A percentile compares a stretch with the other conserved stretches of the same genome.
phyloP scores from a whole-genome alignment of 768 basidiomycete species.

The Tylopilus subfusipes region DNA sequence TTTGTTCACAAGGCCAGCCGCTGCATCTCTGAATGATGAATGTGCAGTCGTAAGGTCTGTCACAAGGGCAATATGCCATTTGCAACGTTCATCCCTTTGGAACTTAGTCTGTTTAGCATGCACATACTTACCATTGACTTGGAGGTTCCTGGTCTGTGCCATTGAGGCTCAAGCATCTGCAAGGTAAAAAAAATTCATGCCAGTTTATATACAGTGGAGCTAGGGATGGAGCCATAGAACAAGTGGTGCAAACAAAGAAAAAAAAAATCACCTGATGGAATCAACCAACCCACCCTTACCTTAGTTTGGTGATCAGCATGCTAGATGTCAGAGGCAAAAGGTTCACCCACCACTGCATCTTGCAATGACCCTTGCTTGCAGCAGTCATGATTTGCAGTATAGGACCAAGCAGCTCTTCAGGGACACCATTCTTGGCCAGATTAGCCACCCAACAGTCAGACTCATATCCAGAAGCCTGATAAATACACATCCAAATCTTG shows the following conservation, averaged over 20 bases:
- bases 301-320: not conserved
- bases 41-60: not conserved
- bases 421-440: too few species aligned
- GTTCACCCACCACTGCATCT: too few species aligned
- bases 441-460: not conserved
- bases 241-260: not conserved
- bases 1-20: not conserved
- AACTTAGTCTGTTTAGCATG: not conserved
- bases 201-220: too few species aligned
- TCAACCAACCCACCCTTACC: too few species aligned
- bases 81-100: too few species aligned
- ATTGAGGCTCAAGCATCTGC: too few species aligned
- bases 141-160: too few species aligned
- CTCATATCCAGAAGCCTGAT: not conserved
- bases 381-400: not conserved
- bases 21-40: not conserved
- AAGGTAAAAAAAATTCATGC: too few species aligned
- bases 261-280: too few species aligned
- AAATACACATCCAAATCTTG: not conserved
- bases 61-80: not conserved
- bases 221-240: too few species aligned
- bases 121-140: not conserved
- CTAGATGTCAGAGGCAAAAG: not conserved
- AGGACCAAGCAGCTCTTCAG: not conserved
- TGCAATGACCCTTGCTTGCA: not conserved